These are phyloP conservation scores for Aspergillus sergii DNA, from an alignment of 2,329 filamentous ascomycete genomes.

Conservation along the genomic window DNA sequence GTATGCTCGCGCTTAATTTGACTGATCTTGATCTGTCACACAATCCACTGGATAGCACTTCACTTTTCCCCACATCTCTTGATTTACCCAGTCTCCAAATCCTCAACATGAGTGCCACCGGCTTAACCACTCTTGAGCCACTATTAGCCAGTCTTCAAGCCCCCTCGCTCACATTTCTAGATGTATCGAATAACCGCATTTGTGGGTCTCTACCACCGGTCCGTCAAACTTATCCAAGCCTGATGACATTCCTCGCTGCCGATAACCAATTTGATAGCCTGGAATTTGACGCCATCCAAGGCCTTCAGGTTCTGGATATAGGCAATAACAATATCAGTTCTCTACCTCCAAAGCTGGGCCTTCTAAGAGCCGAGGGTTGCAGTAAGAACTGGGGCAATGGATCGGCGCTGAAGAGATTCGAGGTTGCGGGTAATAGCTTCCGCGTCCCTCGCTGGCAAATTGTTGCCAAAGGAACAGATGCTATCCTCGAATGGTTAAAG, in stretches of 20 bases:
- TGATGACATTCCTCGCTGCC: slow-evolving; percentile 70
- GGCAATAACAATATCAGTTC: slow-evolving; percentile 84
- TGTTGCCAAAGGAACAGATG: slow-evolving; percentile 83
- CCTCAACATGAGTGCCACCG: slow-evolving; percentile 74
- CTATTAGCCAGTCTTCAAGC: slow-evolving; percentile 70
- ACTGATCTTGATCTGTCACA: slow-evolving; percentile 73
- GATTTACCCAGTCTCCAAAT: slow-evolving; percentile 74
- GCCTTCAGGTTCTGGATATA: slow-evolving; percentile 75
- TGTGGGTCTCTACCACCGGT: slow-evolving; percentile 67
- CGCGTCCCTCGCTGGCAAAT: slow-evolving; percentile 83
- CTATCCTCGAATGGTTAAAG: slow-evolving; percentile 77
- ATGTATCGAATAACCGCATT: slow-evolving; percentile 82
- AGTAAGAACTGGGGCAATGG: slow-evolving; percentile 43
- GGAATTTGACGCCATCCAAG: slow-evolving; percentile 71
- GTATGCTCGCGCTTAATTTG: slow-evolving; percentile 70
- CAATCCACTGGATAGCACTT: slow-evolving; percentile 68
- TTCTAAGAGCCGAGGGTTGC: slow-evolving; percentile 64
- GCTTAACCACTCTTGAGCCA: slow-evolving; percentile 69
- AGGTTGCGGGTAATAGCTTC: slow-evolving; percentile 85
- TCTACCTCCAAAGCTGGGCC: slow-evolving; percentile 77
- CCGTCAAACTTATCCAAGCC: slow-evolving; percentile 67
- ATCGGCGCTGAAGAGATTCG: slow-evolving; percentile 64
- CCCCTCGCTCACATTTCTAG: slow-evolving; percentile 72
- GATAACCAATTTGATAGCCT: slow-evolving; percentile 80
- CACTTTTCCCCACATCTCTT: slow-evolving; percentile 67